phyloP scores from a whole-genome alignment of 176 grass and related monocot genomes.

The Oryza glaberrima region DNA sequence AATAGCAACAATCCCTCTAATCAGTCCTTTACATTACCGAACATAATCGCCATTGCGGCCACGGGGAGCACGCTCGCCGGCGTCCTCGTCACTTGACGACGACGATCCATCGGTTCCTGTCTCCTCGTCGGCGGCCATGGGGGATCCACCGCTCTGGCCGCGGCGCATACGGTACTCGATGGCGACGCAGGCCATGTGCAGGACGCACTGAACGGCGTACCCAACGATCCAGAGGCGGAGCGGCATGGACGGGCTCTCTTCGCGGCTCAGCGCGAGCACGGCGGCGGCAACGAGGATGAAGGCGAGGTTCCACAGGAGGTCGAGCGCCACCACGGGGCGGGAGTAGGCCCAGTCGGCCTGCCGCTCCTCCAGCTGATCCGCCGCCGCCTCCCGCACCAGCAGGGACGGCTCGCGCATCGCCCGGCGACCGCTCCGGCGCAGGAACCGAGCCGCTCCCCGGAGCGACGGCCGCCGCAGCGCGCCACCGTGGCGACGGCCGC shows the following conservation, averaged over 20 bases:
- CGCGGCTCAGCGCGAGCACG: conserved; percentile 49
- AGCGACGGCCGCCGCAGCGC: conserved; percentile 40
- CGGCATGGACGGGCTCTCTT: conserved; percentile 55
- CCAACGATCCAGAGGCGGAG: conserved; percentile 65
- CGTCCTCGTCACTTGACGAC: conserved; percentile 31
- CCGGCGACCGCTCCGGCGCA: conserved; percentile 48
- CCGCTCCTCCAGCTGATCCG: conserved; percentile 63
- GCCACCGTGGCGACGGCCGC: conserved; percentile 18
- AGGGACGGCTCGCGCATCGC: conserved; percentile 59
- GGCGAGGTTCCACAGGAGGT: conserved; percentile 67
- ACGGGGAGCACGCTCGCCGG: neutral
- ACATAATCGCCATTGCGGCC: neutral
- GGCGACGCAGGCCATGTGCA: conserved; percentile 63
- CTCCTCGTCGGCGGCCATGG: conserved; percentile 29
- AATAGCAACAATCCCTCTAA: neutral
- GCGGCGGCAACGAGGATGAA: conserved; percentile 51
- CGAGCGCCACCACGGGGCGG: conserved; percentile 67
- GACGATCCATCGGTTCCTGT: conserved; percentile 30
- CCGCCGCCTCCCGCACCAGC: conserved; percentile 54
- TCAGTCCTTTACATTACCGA: conserved; percentile 22
- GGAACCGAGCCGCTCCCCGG: conserved; percentile 54
- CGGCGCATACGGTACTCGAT: conserved; percentile 62
- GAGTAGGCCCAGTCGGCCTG: conserved; percentile 72
- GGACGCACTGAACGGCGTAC: conserved; percentile 70
- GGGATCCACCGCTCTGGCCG: conserved; percentile 17